phyloP scores from a whole-genome alignment of 139 green algal species.

The Closterium sp. region DNA sequence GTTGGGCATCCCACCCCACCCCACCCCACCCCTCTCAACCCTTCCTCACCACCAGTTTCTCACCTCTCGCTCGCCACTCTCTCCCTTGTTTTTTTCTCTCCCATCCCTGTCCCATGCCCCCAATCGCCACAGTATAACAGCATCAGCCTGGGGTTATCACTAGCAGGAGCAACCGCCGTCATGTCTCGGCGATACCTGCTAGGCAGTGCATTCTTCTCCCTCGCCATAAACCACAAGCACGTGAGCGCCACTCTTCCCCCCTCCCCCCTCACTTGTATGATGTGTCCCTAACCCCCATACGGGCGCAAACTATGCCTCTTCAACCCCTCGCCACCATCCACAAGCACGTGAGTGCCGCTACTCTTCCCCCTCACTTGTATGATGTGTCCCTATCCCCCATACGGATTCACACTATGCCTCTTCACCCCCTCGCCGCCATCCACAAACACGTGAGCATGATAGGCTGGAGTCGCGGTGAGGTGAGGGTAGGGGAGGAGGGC shows the following conservation, averaged over 20 bases:
- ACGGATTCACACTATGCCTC: too few relatives aligned
- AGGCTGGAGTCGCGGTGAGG: neutral
- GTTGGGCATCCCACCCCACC: too few relatives aligned
- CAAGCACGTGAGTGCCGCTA: neutral
- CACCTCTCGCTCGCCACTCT: neutral
- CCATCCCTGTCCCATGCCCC: neutral
- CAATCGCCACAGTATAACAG: slow-evolving; percentile 74
- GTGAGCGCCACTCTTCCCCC: slow-evolving; percentile 11
- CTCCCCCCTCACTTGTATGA: neutral
- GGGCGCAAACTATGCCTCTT: too few relatives aligned
- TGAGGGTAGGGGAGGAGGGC: neutral
- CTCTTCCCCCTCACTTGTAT: neutral
- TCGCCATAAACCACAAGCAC: slow-evolving; percentile 88
- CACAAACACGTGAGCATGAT: too few relatives aligned
- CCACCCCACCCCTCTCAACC: too few relatives aligned
- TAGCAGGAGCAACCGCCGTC: slow-evolving; percentile 44
- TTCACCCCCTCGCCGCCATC: too few relatives aligned
- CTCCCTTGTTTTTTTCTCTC: slow-evolving; percentile 2
- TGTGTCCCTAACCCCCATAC: too few relatives aligned
- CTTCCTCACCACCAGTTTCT: too few relatives aligned
- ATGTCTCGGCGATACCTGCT: slow-evolving; percentile 53
- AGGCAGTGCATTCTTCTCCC: slow-evolving; percentile 71
- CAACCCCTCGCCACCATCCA: too few relatives aligned
- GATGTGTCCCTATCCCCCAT: too few relatives aligned
- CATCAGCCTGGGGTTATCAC: slow-evolving; percentile 80